Evolutionary conservation across 2,329 filamentous ascomycete genomes (phyloP).

Genomic region (Pyrenophora seminiperda): DNA sequence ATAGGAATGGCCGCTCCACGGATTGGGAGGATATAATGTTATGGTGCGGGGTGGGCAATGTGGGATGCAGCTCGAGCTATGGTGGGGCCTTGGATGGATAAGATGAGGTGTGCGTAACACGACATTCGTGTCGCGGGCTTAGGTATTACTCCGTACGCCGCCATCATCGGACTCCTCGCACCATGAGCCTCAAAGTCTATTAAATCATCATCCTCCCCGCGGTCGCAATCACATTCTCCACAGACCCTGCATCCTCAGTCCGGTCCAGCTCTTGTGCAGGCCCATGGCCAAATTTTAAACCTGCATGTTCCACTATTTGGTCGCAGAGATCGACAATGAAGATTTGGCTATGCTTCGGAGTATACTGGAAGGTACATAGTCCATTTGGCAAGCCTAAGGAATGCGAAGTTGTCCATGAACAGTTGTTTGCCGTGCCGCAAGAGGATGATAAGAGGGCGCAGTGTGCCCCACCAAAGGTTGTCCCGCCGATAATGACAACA

Average conservation of each 20-base stretch:
- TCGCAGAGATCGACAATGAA: constrained; percentile 15
- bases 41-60: constrained; percentile 21
- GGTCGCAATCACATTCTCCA: background rate
- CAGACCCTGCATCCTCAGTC: too few species aligned
- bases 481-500: constrained; percentile 22
- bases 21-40: constrained; percentile 26
- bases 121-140: background rate
- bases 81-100: constrained; percentile 29
- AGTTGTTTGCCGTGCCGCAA: constrained; percentile 19
- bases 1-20: constrained; percentile 9
- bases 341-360: constrained; percentile 27
- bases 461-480: constrained; percentile 15
- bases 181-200: background rate
- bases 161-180: background rate
- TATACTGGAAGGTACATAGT: constrained; percentile 24
- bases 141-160: background rate
- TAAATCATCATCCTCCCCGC: background rate
- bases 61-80: constrained; percentile 31
- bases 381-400: constrained; percentile 19
- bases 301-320: background rate
- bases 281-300: too few species aligned
- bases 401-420: constrained; percentile 18
- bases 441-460: constrained; percentile 9
- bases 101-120: constrained; percentile 9
- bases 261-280: too few species aligned